Evolutionary conservation across 2,329 filamentous ascomycete species (phyloP).

Genomic region (Phialemoniopsis sp.): DNA sequence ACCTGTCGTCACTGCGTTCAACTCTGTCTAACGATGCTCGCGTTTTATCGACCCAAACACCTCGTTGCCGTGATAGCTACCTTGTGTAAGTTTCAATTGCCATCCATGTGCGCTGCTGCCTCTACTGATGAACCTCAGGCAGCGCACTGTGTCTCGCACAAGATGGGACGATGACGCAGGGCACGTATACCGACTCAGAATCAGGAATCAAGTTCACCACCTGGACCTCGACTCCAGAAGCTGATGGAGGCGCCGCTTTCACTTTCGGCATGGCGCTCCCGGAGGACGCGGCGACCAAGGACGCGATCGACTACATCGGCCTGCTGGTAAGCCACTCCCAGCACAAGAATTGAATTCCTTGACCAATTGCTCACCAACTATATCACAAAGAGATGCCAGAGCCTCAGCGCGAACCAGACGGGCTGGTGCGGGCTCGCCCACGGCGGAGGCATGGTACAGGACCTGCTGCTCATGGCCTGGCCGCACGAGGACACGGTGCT

Average conservation of each 20-base stretch:
- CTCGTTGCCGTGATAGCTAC: no score
- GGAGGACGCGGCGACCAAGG: slow-evolving; percentile 35
- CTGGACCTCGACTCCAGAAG: slow-evolving; percentile 3
- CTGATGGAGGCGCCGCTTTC: slow-evolving; percentile 7
- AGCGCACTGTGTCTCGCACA: background rate
- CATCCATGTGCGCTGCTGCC: no score
- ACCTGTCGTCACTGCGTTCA: no score
- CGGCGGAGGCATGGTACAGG: slow-evolving; percentile 51
- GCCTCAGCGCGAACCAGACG: slow-evolving; percentile 34
- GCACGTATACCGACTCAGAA: slow-evolving; percentile 3
- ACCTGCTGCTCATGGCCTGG: slow-evolving; percentile 55
- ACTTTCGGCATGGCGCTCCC: slow-evolving; percentile 51
- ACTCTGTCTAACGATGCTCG: no score
- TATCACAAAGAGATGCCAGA: slow-evolving; percentile 34
- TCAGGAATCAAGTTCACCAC: slow-evolving; percentile 9
- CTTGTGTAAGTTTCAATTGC: no score
- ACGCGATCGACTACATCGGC: slow-evolving; percentile 55
- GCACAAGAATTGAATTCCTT: background rate
- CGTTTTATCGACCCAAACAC: no score
- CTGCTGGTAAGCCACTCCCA: slow-evolving; percentile 36
- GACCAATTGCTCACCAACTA: background rate
- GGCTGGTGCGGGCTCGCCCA: slow-evolving; percentile 57
- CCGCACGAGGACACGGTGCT: slow-evolving; percentile 47
- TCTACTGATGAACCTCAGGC: no score
- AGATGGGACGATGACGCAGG: background rate